Evolutionary conservation across 1,139 yeast genomes (phyloP), one percentile per base, ranked within the genome.

Genomic region (Taiozyma onychis): DNA sequence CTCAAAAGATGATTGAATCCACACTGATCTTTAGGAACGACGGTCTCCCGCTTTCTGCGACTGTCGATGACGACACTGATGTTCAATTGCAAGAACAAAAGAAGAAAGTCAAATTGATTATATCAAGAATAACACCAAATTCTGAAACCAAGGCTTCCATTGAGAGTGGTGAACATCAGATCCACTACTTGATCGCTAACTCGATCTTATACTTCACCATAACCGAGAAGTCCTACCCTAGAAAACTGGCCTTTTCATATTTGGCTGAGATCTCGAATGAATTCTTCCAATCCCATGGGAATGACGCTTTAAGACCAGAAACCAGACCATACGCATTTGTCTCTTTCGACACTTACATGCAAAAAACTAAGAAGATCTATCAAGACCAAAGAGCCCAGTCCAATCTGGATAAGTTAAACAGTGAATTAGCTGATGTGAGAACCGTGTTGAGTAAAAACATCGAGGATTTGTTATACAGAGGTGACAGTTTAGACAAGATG

Each of bases 401-500:
- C 45, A 93, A 90, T 63, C 74, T 93, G 63, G 97, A 93, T 68
- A 83, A 81, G 64, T 74, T 93, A 58, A 90, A 91, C 68, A 80
- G 81, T 48, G 99, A 95, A 62, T 75, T 93, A 59, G 90, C 88
- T 48, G 99, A 95, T 61, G 99, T 95, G 46, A 90, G 93, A 59
- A 83, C 88, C 60, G 95, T 93, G 52, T 88, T 93, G 96, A 89
- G 96, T 52, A 91, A 91, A 62, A 93, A 93, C 67, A 93, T 93
- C 52, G 98, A 93, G 66, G 99, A 93, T 67, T 73, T 93, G 61
- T 75, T 93, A 45, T 91, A 93, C 69, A 78, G 99, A 63, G 99
- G 99, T 13, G 98, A 93, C 64, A 85, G 93, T 14, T 77, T 93
- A 59, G 98, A 93, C 68, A 84, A 81, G 57, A 88, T 93, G 95